Base-by-base conservation (phyloP, 108 stramenopile species). In the Aurantiochytrium sp. region DNA sequence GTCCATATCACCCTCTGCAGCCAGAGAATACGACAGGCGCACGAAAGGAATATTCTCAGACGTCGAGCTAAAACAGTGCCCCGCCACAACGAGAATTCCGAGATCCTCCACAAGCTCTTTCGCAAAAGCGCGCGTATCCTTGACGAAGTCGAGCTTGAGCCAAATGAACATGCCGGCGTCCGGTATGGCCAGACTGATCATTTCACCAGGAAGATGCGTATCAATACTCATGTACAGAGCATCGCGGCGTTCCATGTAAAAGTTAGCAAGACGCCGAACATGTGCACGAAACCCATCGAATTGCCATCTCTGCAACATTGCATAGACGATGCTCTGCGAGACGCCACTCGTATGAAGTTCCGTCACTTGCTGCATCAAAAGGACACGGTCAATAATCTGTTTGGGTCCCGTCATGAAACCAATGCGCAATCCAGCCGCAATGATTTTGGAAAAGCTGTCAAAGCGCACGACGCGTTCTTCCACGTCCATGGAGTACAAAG, bases 81-180 rank as follows among this genome's bases (percentile, higher is more conserved):
- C 88, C 18, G 88, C 60, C 5, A 89, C 14, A n/a, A 72, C 5
- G 21, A 88, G 88, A 21, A 72, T 47, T 21, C 29, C 49, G 4
- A 6, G 14, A 5, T 47, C 53, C 8, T 47, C 21, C 28, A 60
- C 49, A 29, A 53, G 71, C 23, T 90, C 58, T 59, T 91, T 87
- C 10, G 87, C 72, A 59, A 93, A 88, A 4, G 55, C 58, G 16
- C 35, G 43, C n/a, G 72, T 21, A 57, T 87, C 88, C 19, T 28
- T 18, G 18, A 90, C 44, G 29, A 44, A 60, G 5, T 35, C 10
- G 14, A 93, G 53, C 59, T 60, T 60, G 44, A 95, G 47, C 93
- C 93, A 94, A n/a, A 93, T 5, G 72, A 95, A 95, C 94, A 95
- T 95, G 25, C 94, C 94, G 4, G 92, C 93, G 18, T 69, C 71